Base-by-base conservation (phyloP, 2,329 filamentous ascomycete genomes). In the Tothia fuscella region DNA sequence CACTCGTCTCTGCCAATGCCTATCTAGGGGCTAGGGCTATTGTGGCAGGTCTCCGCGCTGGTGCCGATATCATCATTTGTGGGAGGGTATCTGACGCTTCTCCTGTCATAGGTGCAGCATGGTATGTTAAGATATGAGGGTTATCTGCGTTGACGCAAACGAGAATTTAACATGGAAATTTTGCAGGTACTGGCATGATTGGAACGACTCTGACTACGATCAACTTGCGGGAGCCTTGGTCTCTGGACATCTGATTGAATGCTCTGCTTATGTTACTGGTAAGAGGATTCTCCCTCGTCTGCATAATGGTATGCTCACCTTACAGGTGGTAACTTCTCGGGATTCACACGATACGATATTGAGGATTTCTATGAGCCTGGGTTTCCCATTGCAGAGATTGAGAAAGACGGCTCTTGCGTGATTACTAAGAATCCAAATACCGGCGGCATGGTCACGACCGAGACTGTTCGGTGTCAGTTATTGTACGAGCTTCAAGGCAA, bases 251-350 rank as follows among this genome's bases (percentile, higher is more conserved):
- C 42, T 67, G 28, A 63, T 64, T 4, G 63, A 67, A 39, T 67
- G 64, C 46, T 59, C 56, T 4, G 59, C 53, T 21, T 66, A 66
- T 40, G 60, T 60, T 38, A 59, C 55, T 14, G 63, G 63, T 3
- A 66, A 58, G 0, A 75, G n/a, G n/a, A 76, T 47, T 76, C 73
- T 45, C 61, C 70, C 0, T 72, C 70, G 1, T 72, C 67, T 41
- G 59, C 67, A 25, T 62, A 66, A 14, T 10, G 16, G 16, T 13
- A 3, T 22, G 19, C 33, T 35, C 6, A 35, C 19, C 6, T 35
- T 3, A 70, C 68, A 0, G 72, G 72, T 0, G 63, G 61, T 3
- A 65, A 66, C 47, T 66, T 59, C 47, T 59, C 57, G 3, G 63
- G 63, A 1, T 66, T 66, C 57, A 64, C 65, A 31, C 49, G 57